Percentiles rank a stretch among this genome's conserved stretches.
Evolutionary conservation across 345 rosid species (phyloP).

Genomic region (Eutrema heterophyllum): DNA sequence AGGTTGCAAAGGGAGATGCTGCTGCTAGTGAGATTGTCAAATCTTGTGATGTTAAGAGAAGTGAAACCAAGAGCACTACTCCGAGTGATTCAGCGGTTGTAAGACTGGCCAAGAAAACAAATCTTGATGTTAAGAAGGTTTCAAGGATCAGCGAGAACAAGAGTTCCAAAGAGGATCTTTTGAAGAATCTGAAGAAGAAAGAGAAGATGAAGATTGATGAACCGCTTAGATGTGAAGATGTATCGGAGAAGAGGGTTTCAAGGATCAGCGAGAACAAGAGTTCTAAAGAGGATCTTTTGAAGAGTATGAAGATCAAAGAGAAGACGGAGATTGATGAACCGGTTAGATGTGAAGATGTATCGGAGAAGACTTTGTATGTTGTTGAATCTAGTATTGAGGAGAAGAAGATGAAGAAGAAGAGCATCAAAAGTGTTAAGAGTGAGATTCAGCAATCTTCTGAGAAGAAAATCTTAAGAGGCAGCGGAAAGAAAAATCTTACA

Average conservation of each 20-base stretch:
- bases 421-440: conserved; percentile 14
- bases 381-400: conserved; percentile 34
- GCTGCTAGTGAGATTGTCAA: conserved; percentile 8
- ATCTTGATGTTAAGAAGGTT: conserved; percentile 28
- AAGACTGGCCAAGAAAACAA: conserved; percentile 18
- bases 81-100: conserved; percentile 2
- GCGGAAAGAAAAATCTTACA: neutral
- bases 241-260: conserved; percentile 34
- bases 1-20: conserved; percentile 25
- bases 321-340: conserved; percentile 28
- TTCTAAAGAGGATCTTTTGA: conserved; percentile 25
- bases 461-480: conserved; percentile 26
- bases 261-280: conserved; percentile 20
- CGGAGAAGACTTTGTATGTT: conserved; percentile 54
- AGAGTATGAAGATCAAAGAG: conserved; percentile 34
- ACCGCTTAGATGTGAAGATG: conserved; percentile 9
- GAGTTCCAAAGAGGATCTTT: conserved; percentile 23
- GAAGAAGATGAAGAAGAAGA: conserved; percentile 26
- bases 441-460: conserved; percentile 19
- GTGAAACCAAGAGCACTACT: conserved; percentile 8
- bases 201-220: conserved; percentile 28
- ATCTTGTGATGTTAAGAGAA: conserved; percentile 12
- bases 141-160: conserved; percentile 34
- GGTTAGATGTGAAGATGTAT: conserved; percentile 4
- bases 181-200: conserved; percentile 34